phyloP scores from a whole-genome alignment of 2,329 filamentous ascomycete genomes.

The Talaromyces sp. region DNA sequence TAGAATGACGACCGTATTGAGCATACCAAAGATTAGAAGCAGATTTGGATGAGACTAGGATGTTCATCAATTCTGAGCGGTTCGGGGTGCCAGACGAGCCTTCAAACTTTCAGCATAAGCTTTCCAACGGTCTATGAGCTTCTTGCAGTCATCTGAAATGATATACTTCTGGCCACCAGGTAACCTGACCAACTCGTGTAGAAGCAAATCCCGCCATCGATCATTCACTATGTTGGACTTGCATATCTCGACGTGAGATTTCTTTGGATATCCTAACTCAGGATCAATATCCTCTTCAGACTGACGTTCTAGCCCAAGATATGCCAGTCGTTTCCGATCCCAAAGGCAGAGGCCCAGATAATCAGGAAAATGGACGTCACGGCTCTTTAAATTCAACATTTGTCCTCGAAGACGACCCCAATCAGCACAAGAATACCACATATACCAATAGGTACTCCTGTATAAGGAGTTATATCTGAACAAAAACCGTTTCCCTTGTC shows the following conservation, averaged over 20 bases:
- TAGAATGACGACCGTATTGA: no score
- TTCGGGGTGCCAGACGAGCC: neutral
- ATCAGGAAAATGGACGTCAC: neutral
- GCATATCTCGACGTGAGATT: constrained; percentile 1
- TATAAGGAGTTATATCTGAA: neutral
- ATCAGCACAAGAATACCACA: neutral
- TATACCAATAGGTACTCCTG: neutral
- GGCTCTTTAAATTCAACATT: neutral
- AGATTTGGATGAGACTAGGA: neutral
- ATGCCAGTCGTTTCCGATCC: neutral
- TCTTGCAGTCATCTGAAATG: neutral
- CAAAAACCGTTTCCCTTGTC: neutral
- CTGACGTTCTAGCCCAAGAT: neutral
- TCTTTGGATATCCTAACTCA: neutral
- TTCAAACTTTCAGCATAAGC: no score
- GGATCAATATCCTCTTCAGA: neutral
- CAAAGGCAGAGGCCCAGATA: neutral
- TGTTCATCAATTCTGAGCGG: neutral
- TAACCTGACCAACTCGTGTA: neutral
- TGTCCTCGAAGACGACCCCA: neutral
- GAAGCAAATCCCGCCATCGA: neutral
- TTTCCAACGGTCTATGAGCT: neutral
- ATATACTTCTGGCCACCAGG: neutral
- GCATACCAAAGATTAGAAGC: no score
- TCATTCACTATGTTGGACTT: constrained; percentile 1